These are phyloP conservation scores for Lophiotrema nucula DNA, from an alignment of 495 filamentous ascomycete species.

Conservation along the genomic window DNA sequence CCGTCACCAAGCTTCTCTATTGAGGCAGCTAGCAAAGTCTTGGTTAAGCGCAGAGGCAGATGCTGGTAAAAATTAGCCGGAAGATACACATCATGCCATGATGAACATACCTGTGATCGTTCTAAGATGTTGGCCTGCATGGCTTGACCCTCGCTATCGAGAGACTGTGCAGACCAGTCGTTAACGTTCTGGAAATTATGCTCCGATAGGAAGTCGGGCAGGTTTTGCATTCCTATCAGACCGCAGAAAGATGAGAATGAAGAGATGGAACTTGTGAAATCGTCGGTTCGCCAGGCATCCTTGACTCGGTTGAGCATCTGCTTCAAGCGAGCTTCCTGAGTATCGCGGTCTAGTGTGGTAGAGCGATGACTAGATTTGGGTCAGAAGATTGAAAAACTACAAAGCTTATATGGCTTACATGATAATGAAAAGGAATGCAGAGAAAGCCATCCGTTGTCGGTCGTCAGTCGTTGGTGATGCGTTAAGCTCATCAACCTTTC, in stretches of 20 bases:
- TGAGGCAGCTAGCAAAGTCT: constrained; percentile 82
- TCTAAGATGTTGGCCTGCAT: constrained; percentile 73
- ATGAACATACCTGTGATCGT: constrained; percentile 60
- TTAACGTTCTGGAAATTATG: constrained; percentile 70
- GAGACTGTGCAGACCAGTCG: constrained; percentile 75
- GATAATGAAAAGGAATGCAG: constrained; percentile 87
- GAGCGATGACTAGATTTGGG: constrained; percentile 62
- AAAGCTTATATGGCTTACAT: constrained; percentile 43
- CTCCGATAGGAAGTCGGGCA: constrained; percentile 73
- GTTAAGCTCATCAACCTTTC: constrained; percentile 78
- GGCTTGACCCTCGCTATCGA: constrained; percentile 76
- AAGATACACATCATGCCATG: neutral
- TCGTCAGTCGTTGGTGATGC: constrained; percentile 70
- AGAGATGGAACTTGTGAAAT: constrained; percentile 65
- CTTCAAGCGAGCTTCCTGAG: constrained; percentile 63
- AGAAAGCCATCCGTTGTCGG: constrained; percentile 60
- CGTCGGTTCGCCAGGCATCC: constrained; percentile 72
- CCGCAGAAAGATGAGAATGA: constrained; percentile 77
- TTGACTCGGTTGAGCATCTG: constrained; percentile 77
- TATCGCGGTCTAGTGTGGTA: constrained; percentile 64
- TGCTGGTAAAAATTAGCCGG: constrained; percentile 43
- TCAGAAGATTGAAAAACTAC: neutral
- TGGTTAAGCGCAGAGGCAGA: constrained; percentile 80
- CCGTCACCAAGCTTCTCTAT: constrained; percentile 80
- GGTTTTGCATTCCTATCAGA: constrained; percentile 72